phyloP scores from a whole-genome alignment of 2,329 filamentous ascomycete genomes.

The Xylariaceae sp. region DNA sequence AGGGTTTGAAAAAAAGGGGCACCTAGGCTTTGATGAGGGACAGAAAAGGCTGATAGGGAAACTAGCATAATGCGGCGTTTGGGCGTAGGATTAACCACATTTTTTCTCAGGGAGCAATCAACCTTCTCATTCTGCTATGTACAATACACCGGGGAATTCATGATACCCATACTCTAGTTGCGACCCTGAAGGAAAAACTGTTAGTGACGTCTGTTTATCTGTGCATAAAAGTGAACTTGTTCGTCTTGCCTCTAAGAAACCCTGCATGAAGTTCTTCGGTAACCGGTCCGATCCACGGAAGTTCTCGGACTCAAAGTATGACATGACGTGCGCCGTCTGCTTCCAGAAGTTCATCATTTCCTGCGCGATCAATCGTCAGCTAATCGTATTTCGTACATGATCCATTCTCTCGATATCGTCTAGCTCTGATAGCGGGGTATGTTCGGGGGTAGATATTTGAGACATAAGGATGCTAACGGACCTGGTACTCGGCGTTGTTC shows the following conservation, averaged over 20 bases:
- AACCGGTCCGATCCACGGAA: slow-evolving; percentile 70
- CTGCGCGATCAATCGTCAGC: slow-evolving; percentile 41
- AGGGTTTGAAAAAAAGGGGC: background rate
- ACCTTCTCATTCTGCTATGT: slow-evolving; percentile 36
- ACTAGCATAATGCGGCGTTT: slow-evolving; percentile 30
- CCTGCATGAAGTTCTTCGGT: slow-evolving; percentile 85
- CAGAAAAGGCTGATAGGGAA: background rate
- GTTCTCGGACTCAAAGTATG: slow-evolving; percentile 87
- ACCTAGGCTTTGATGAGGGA: slow-evolving; percentile 6
- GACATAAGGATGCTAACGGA: slow-evolving; percentile 35
- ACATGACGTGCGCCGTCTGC: slow-evolving; percentile 90
- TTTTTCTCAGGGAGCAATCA: slow-evolving; percentile 28
- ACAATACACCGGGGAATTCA: slow-evolving; percentile 27
- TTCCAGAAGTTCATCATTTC: slow-evolving; percentile 99
- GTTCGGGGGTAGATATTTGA: background rate
- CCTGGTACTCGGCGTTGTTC: slow-evolving; percentile 92
- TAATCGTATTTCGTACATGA: background rate
- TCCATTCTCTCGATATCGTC: background rate
- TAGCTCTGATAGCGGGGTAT: background rate
- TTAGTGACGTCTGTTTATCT: background rate
- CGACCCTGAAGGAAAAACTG: slow-evolving; percentile 41
- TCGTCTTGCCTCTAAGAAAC: slow-evolving; percentile 79
- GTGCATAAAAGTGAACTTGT: slow-evolving; percentile 10
- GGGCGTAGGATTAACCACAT: slow-evolving; percentile 27
- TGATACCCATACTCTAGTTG: slow-evolving; percentile 43